Evolutionary conservation across 2,329 filamentous ascomycete genomes (phyloP), one percentile per base, ranked within the genome.

Genomic region (Ceratocystis albifundus): DNA sequence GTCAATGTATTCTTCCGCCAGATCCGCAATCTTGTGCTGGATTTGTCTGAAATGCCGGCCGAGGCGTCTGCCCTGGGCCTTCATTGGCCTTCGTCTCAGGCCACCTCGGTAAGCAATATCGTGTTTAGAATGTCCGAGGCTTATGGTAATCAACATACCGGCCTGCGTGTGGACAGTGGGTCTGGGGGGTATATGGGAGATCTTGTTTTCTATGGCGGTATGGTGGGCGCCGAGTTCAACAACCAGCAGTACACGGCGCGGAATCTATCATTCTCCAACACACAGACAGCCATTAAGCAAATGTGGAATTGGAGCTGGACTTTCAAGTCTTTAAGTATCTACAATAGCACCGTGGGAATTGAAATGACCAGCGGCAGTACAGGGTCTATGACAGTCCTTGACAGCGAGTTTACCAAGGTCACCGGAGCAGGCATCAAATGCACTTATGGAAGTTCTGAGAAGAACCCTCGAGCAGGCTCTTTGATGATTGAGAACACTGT

Each of bases 251-350:
- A 88, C 72, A 88, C 86, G 15, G 84, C 85, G 62, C 80, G 85
- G 30, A 88, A 89, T 71, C 72, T 88, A 70, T 84, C 80, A 25
- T 88, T 90, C 75, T 82, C 82, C 70, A 78, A 81, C 68, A 82
- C 84, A 70, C 77, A 84, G 70, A 87, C 84, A 10, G 88, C 85
- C 61, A 84, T 90, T 67, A 82, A 81, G 73, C 85, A 89, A 77
- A 82, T 87, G 69, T 90, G 88, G 88, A 83, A 88, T 73, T 90
- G 88, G 88, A 82, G 84, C 1, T 90, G 86, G 85, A 86, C 84
- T 4, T 88, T 88, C 77, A 87, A 88, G 74, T 84, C 82, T 25
- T 73, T 88, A 22, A 77, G 75, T 30, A 82, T 89, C 74, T 80
- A 83, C 71, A 79, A 87, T 72, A 88, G 85, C 72, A 76, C 77